Base-by-base conservation (phyloP, 169 alveolate species). In the Cryptosporidium andersoni region DNA sequence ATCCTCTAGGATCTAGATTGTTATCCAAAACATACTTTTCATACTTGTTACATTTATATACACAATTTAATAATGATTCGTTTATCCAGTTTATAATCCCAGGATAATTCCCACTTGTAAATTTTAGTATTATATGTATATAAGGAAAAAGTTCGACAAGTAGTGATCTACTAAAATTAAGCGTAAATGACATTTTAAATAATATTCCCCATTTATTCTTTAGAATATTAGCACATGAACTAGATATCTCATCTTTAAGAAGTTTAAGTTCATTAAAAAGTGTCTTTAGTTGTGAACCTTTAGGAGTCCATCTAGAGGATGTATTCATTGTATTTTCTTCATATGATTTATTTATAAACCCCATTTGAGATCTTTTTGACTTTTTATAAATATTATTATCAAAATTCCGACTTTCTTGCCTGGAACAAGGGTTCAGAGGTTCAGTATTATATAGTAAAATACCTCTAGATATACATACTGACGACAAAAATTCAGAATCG, bases 361-460 rank as follows among this genome's bases (percentile, higher is more conserved):
- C 4, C 25, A 25, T 60, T 42, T 64, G 53, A 25, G 25, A 25
- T 25, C 25, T 25, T 16, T 64, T 64, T 47, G 39, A 4, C 48
- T 60, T 25, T 16, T 60, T 60, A 34, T 60, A 34, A n/a, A 9
- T 16, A 36, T 6, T 5, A n/a, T 60, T 6, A n/a, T 58, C 5
- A 49, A 45, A 74, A 74, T 58, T 11, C 85, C 68, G 7, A 45
- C 34, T 37, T 74, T 74, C 47, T 55, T 4, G 14, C 60, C 74
- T 3, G 11, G 85, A 74, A 5, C 85, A 74, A 45, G 85, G 85
- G 45, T 74, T 74, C 34, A 74, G 14, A 8, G 85, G 85, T 11
- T 42, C 25, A 43, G 85, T 58, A 60, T 74, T 74, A 51, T 58
- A 74, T 7, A 25, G 60, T 47, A 74, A 74, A 37, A 74, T 74